These are phyloP conservation scores for Fusarium graminum DNA, from an alignment of 2,329 filamentous ascomycete species.

Conservation along the genomic window DNA sequence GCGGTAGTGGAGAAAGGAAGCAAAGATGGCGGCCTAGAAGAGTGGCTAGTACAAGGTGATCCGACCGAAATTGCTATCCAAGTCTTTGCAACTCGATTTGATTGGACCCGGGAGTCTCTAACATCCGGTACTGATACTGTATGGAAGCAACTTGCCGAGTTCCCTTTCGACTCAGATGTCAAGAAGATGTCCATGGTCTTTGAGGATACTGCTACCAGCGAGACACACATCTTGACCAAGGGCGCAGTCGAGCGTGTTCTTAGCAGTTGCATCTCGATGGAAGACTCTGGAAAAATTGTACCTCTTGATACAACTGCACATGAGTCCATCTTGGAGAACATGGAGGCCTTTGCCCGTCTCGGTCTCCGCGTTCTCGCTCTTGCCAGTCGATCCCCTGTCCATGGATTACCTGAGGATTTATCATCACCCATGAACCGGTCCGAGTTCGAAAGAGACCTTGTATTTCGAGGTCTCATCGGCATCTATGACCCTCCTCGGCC, in stretches of 20 bases:
- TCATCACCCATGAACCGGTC: constrained; percentile 36
- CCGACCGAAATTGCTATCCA: constrained; percentile 78
- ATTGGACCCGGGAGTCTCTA: constrained; percentile 68
- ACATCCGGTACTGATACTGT: constrained; percentile 61
- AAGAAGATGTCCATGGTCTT: constrained; percentile 84
- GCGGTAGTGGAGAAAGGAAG: constrained; percentile 64
- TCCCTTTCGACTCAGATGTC: constrained; percentile 79
- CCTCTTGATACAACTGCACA: constrained; percentile 54
- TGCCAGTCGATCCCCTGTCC: constrained; percentile 53
- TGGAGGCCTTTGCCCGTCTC: constrained; percentile 73
- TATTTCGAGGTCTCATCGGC: constrained; percentile 74
- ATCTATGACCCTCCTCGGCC: constrained; percentile 76
- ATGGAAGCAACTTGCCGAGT: constrained; percentile 74
- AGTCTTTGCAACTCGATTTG: constrained; percentile 78
- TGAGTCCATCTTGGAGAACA: constrained; percentile 71
- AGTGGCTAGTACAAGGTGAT: constrained; percentile 75
- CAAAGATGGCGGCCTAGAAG: constrained; percentile 58
- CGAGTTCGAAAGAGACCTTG: constrained; percentile 65
- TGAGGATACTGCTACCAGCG: constrained; percentile 54
- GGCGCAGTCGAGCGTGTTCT: constrained; percentile 76
- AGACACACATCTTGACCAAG: constrained; percentile 69
- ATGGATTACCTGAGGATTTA: constrained; percentile 38
- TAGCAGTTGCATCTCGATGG: constrained; percentile 66
- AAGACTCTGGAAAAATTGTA: constrained; percentile 55
- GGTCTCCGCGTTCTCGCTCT: constrained; percentile 76